Evolutionary conservation across 768 basidiomycete species (phyloP), one percentile per base, ranked within the genome.

Genomic region (Rubroboletus pulcherrimus): DNA sequence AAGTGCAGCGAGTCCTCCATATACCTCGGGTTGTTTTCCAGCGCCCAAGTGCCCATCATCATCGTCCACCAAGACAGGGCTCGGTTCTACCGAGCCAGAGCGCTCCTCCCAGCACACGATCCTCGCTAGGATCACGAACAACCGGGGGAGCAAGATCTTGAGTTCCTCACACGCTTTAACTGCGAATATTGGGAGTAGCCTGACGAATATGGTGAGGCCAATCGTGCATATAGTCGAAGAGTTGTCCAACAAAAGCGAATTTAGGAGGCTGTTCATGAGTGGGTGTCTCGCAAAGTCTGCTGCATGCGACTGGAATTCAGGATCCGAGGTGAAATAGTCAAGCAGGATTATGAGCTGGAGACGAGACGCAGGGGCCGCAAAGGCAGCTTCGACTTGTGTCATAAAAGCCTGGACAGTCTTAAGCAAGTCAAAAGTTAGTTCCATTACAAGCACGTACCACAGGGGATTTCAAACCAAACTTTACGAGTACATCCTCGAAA

Each of bases 91-190:
- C 12, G 73, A 66, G 7, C 76, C 69, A 19, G 75, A 72, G 50
- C 78, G 70, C 53, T 82, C 81, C 58, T 83, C 84, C 91, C 91
- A 93, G 66, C 86, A 89, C 58, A 92, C 74, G 17, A 85, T 77
- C 51, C 88, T 77, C 0, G 87, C 86, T 9, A 92, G 77, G 44
- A 91, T 79, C 12, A 78, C 81, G 39, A 91, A 75, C 5, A 92
- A 73, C 46, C 72, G 77, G 3, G 91, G 89, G 7, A 93, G 78
- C 46, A 85, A 73, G 35, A 65, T 60, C 61, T 81, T 84, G 53
- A 93, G 75, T 7, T 76, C 72, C 10, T 78, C 71, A 43, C 74
- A 79, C 10, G 86, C 82, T 54, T 83, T 75, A 2, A 87, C 81
- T 6, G 90, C 89, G 54, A 91, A 76, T 39, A 85, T 78, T 29